Base-by-base conservation (phyloP, 768 basidiomycete genomes). In the Suillus fuscotomentosus region DNA sequence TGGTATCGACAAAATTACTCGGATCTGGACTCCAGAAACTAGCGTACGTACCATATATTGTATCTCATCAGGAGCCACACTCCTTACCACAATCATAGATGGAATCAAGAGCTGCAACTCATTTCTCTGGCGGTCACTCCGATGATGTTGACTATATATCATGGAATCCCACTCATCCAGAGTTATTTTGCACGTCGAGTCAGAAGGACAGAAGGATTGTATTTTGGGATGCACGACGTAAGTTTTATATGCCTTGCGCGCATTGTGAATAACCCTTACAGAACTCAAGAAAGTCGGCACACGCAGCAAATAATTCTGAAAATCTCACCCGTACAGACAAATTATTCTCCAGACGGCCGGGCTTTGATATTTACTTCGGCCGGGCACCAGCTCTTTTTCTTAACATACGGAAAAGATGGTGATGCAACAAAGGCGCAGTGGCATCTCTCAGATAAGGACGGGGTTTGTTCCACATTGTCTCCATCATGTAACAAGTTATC, bases 141-240 rank as follows among this genome's bases (percentile, higher is more conserved):
- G 90, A 91, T 62, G 91, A 92, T 53, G 88, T 90, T n/a, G 92
- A 94, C 69, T 87, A 92, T 65, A 77, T 93, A 48, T 86, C 90
- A 9, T 94, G 92, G 91, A 92, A 92, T 72, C 92, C 92, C 1
- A 90, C 88, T 3, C 91, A 94, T 68, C 90, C 92, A 5, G 92
- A 93, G 45, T 76, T 92, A 17, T 91, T 94, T 71, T 92, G 89
- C 65, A 88, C 92, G 0, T 91, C 90, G 17, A 88, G 91, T 68
- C 86, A 88, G 71, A 89, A 85, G 70, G 92, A 94, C 68, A 81
- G 87, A 67, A 81, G 85, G 31, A 83, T 94, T 34, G 88, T 89
- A 2, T 93, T 92, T 70, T 94, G 92, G 91, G 92, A 94, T 72
- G 89, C 90, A 20, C 81, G 92, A 74, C 91, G 92, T 94, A 77